Evolutionary conservation across 1,284 basidiomycete species (phyloP).

Genomic region (Ustilago trichophora): DNA sequence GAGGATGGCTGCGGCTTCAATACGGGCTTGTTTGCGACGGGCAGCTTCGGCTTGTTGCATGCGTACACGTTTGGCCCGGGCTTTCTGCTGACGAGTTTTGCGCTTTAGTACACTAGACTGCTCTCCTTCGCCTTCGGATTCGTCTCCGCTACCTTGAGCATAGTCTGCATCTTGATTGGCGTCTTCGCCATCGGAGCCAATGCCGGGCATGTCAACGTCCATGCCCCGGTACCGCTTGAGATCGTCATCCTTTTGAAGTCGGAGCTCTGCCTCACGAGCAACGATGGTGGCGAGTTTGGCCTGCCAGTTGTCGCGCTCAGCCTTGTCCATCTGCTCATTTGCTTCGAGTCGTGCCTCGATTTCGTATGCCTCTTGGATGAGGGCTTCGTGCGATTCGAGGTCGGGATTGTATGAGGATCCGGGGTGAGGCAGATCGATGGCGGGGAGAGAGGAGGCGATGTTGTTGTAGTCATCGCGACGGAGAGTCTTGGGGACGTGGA

Average conservation of each 20-base stretch:
- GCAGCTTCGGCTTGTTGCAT: slow-evolving; percentile 17
- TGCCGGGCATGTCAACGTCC: slow-evolving; percentile 37
- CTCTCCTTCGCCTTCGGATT: neutral
- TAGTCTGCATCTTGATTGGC: too few relatives aligned
- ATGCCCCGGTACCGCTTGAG: slow-evolving; percentile 38
- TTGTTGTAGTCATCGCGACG: slow-evolving; percentile 23
- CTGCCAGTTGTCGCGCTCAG: slow-evolving; percentile 26
- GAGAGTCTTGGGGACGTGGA: slow-evolving; percentile 29
- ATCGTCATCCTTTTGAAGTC: slow-evolving; percentile 20
- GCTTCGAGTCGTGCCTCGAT: slow-evolving; percentile 74
- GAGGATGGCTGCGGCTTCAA: slow-evolving; percentile 38
- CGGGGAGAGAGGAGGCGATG: slow-evolving; percentile 68
- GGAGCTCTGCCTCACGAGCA: slow-evolving; percentile 30
- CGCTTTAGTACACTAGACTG: slow-evolving; percentile 27
- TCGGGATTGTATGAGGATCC: slow-evolving; percentile 95
- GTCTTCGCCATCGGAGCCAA: too few relatives aligned
- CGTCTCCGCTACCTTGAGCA: too few relatives aligned
- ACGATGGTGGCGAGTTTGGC: slow-evolving; percentile 29
- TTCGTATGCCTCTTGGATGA: slow-evolving; percentile 77
- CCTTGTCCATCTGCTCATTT: slow-evolving; percentile 68
- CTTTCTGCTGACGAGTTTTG: slow-evolving; percentile 51
- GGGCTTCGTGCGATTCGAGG: slow-evolving; percentile 77
- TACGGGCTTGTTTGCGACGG: slow-evolving; percentile 39
- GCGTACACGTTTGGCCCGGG: slow-evolving; percentile 36
- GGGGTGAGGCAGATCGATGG: slow-evolving; percentile 79